phyloP scores from a whole-genome alignment of 441 rosid genomes.

The Pelargonium australe region DNA sequence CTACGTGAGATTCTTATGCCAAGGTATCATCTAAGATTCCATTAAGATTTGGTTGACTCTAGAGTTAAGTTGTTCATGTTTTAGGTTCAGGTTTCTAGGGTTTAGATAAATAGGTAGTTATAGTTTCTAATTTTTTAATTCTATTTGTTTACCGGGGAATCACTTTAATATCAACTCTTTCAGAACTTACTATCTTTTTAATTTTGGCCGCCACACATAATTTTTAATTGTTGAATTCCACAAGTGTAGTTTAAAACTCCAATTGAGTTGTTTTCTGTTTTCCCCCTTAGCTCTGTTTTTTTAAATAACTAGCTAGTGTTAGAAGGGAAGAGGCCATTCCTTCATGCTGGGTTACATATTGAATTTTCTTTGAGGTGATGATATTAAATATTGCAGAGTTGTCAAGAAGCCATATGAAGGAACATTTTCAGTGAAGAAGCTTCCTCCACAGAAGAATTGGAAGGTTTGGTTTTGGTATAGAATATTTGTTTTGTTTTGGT shows the following conservation, averaged over 20 bases:
- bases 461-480: conserved; percentile 45
- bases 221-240: neutral
- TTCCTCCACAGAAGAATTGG: conserved; percentile 77
- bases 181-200: too few species aligned
- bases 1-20: conserved; percentile 97
- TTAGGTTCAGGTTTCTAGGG: conserved; percentile 1
- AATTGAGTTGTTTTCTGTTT: neutral
- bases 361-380: conserved; percentile 1
- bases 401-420: conserved; percentile 64
- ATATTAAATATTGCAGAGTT: conserved; percentile 44
- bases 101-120: neutral
- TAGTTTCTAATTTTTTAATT: too few species aligned
- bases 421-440: conserved; percentile 80
- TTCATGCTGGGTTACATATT: neutral
- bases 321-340: conserved; percentile 1
- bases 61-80: neutral
- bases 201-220: too few species aligned
- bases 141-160: too few species aligned
- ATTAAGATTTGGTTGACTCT: conserved; percentile 12
- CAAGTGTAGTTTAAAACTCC: neutral
- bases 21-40: conserved; percentile 45
- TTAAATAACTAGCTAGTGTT: neutral
- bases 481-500: conserved; percentile 1
- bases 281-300: neutral
- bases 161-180: too few species aligned